Base-by-base conservation (phyloP, 2,329 filamentous ascomycete genomes). In the Aspergillus alliaceus region DNA sequence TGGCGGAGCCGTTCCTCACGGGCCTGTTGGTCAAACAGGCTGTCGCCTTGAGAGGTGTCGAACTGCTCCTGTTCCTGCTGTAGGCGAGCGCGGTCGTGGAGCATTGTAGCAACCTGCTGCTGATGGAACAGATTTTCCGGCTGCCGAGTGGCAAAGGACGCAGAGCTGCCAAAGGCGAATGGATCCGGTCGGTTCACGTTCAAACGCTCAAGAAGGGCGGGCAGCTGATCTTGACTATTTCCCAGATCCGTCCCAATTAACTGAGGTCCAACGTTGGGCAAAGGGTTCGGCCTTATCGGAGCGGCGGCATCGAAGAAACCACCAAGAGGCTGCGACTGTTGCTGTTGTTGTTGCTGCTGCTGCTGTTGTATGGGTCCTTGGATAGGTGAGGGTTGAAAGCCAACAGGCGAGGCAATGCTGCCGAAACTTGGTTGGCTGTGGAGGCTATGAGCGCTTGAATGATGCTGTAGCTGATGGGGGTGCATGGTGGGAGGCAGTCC, bases 351-450 rank as follows among this genome's bases (percentile, higher is more conserved):
- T 18, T 40, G 37, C 37, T 40, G 37, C 35, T 84, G 83, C 50
- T 39, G 34, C 24, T 84, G 79, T 56, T 85, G 84, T 50, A 87
- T 81, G 14, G 83, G 81, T 2, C 82, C 84, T 75, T 70, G 84
- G 69, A 79, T 86, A 57, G 80, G 81, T 60, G 85, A 81, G 53
- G 84, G 81, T 65, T 87, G 85, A 68, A 86, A 88, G 11, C 86
- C 86, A 57, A 89, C 85, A 2, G 93, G 92, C n/a, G 92, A 96
- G 2, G 91, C 87, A 64, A 99, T 96, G 75, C 90, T 97, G 18
- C 93, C 91, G 71, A 95, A 97, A 76, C 93, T 98, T 22, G 93
- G 93, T 75, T 99, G 95, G 71, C 92, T 97, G 70, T 99, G 95
- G 58, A 99, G 83, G 70, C 93, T 98, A 66, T 98, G 93, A 8